phyloP scores from a whole-genome alignment of 495 filamentous ascomycete species.

The Parathielavia appendiculata region DNA sequence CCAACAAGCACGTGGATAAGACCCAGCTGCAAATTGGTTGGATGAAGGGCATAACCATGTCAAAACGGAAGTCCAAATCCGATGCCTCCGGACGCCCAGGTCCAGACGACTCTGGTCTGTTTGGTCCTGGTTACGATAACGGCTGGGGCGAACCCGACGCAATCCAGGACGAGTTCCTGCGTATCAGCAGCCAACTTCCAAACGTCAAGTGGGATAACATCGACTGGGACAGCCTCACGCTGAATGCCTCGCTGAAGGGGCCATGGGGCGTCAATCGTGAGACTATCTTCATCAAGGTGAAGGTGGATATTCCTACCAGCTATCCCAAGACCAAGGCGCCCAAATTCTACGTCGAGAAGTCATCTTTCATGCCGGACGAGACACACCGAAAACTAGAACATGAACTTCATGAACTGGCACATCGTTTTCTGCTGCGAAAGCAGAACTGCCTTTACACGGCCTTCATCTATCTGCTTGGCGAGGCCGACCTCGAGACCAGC shows the following conservation, averaged over 20 bases:
- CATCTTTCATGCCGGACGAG: conserved; percentile 67
- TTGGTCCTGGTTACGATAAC: conserved; percentile 40
- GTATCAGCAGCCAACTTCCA: conserved; percentile 72
- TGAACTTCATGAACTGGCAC: conserved; percentile 66
- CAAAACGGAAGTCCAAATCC: conserved; percentile 45
- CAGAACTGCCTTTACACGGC: conserved; percentile 78
- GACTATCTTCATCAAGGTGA: conserved; percentile 70
- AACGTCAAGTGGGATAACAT: conserved; percentile 88
- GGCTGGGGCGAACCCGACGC: conserved; percentile 74
- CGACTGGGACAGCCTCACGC: conserved; percentile 65
- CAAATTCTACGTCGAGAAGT: conserved; percentile 68
- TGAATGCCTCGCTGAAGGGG: conserved; percentile 73
- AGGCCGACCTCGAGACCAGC: conserved; percentile 70
- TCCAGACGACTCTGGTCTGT: conserved; percentile 42
- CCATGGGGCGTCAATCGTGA: conserved; percentile 75
- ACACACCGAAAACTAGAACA: conserved; percentile 56
- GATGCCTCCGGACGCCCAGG: conserved; percentile 32
- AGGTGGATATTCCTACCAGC: conserved; percentile 68
- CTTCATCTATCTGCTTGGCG: conserved; percentile 78
- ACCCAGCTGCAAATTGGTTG: conserved; percentile 65
- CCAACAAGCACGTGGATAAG: conserved; percentile 56
- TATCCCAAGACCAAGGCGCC: conserved; percentile 70
- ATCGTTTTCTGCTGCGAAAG: conserved; percentile 60
- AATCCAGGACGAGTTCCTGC: conserved; percentile 80
- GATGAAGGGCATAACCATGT: conserved; percentile 92